Conservation (phyloP, 768 basidiomycete genomes). For the Erythrobasidium yunnanense region DNA sequence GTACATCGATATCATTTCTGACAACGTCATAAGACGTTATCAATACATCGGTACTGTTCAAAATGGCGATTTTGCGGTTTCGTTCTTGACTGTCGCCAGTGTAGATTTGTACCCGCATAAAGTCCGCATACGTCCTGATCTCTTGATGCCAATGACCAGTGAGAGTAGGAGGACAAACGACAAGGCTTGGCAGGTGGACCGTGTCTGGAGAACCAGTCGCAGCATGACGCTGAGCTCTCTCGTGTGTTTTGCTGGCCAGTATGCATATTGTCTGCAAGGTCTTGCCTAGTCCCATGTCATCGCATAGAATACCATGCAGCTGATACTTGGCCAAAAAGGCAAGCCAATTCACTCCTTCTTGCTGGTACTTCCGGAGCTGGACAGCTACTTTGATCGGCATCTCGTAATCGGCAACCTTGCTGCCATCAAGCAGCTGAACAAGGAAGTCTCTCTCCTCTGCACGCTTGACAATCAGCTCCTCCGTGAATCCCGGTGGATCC, state of each 20-base stretch:
- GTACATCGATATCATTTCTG: constrained; percentile 73
- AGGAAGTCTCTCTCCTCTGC: constrained; percentile 83
- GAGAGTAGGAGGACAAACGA: constrained; percentile 91
- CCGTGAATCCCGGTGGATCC: constrained; percentile 83
- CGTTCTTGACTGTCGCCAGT: constrained; percentile 78
- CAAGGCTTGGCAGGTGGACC: constrained; percentile 80
- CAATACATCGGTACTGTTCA: constrained; percentile 72
- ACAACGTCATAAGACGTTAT: constrained; percentile 97
- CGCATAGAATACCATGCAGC: constrained; percentile 91
- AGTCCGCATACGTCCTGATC: constrained; percentile 79
- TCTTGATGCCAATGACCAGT: constrained; percentile 99
- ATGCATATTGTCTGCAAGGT: constrained; percentile 97
- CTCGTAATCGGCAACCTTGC: constrained; percentile 78
- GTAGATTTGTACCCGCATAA: constrained; percentile 73
- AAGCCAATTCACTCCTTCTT: constrained; percentile 96
- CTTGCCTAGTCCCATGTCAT: constrained; percentile 79
- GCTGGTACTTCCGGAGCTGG: constrained; percentile 90
- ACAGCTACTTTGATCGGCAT: constrained; percentile 83
- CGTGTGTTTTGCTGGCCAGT: constrained; percentile 81
- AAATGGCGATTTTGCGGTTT: constrained; percentile 53
- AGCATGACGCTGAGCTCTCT: constrained; percentile 60
- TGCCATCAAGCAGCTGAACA: constrained; percentile 84
- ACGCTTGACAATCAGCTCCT: constrained; percentile 71
- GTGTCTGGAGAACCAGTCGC: constrained; percentile 61
- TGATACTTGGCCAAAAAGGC: constrained; percentile 97